Conservation (phyloP, 2,329 filamentous ascomycete genomes). For the Cordyceps tenuipes region DNA sequence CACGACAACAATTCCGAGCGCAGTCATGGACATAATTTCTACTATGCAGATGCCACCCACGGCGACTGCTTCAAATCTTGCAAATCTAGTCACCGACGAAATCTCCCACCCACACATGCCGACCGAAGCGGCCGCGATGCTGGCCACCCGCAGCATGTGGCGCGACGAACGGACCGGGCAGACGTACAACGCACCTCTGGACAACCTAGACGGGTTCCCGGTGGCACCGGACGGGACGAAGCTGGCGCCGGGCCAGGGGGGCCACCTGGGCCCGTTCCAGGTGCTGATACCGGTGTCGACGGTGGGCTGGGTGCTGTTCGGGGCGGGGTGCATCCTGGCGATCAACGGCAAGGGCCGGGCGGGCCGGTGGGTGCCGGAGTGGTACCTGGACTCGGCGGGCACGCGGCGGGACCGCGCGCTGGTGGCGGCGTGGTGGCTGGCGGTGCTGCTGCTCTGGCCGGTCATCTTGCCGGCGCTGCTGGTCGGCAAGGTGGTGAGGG, state of each 20-base stretch:
- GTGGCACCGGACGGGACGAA: not conserved
- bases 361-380: constrained; percentile 25
- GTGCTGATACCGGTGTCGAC: constrained; percentile 21
- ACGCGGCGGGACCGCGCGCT: constrained; percentile 15
- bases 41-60: no score
- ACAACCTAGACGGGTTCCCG: not conserved
- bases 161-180: no score
- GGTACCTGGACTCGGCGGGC: constrained; percentile 23
- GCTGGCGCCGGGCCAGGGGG: not conserved
- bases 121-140: not conserved
- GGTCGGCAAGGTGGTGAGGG: constrained; percentile 3
- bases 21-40: no score
- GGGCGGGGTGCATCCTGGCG: constrained; percentile 24
- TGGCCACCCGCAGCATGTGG: not conserved
- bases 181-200: not conserved
- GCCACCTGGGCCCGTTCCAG: constrained; percentile 8
- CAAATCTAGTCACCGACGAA: no score
- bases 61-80: no score
- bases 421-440: constrained; percentile 23
- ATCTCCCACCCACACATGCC: not conserved
- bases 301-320: constrained; percentile 24
- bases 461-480: constrained; percentile 61
- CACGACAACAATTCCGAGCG: not conserved
- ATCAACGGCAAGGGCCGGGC: constrained; percentile 23
- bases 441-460: constrained; percentile 32